phyloP scores from a whole-genome alignment of 441 rosid genomes.

The Arabidopsis lyrata region DNA sequence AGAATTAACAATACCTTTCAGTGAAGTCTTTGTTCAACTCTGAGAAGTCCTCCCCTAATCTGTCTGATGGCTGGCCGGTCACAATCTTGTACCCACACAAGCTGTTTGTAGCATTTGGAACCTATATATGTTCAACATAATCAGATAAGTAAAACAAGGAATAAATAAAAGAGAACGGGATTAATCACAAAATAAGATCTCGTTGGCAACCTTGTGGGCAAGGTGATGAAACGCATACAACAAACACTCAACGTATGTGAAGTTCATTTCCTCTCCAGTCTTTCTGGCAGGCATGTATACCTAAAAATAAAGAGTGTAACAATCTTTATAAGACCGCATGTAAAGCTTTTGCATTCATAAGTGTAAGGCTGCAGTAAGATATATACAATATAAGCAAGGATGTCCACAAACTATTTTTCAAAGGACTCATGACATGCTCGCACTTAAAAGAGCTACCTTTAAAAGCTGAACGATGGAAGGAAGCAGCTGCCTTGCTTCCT shows the following conservation, averaged over 20 bases:
- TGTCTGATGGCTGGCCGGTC: conserved; percentile 99
- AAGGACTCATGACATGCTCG: conserved; percentile 17
- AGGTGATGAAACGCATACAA: conserved; percentile 87
- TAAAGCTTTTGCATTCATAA: conserved; percentile 10
- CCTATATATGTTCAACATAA: conserved; percentile 55
- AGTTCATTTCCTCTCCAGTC: conserved; percentile 95
- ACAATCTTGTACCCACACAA: conserved; percentile 96
- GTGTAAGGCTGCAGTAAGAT: not conserved
- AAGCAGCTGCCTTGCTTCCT: conserved; percentile 93
- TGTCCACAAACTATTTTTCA: not conserved
- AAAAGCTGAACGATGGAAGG: conserved; percentile 85
- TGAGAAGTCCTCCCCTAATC: conserved; percentile 98
- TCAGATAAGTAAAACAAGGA: conserved; percentile 43
- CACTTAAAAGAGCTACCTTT: conserved; percentile 58
- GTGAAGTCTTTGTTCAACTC: conserved; percentile 83
- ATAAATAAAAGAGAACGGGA: not conserved
- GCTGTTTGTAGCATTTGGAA: conserved; percentile 95
- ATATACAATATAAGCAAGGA: conserved; percentile 6
- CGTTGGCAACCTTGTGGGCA: conserved; percentile 55
- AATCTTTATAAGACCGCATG: conserved; percentile 10
- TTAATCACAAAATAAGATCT: conserved; percentile 7
- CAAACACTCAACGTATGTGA: conserved; percentile 92
- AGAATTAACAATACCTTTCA: conserved; percentile 62
- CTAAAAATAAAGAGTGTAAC: conserved; percentile 49
- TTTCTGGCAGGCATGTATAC: conserved; percentile 90